Evolutionary conservation across 768 basidiomycete genomes (phyloP), one percentile per base, ranked within the genome.

Genomic region (Auricularia cornea): DNA sequence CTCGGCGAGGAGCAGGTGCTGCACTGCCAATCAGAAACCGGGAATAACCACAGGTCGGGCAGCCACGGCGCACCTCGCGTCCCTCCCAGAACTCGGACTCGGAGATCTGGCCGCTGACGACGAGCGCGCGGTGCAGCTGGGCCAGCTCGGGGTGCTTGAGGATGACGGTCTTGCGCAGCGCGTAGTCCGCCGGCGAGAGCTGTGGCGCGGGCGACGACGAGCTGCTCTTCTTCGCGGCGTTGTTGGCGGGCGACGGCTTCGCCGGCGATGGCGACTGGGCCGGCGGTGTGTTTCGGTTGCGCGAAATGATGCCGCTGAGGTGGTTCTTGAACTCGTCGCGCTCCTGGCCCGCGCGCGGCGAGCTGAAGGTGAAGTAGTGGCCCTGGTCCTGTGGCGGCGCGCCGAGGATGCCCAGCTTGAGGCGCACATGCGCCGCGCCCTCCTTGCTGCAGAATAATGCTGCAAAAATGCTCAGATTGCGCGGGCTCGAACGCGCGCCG

Each of bases 1-100:
- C 75, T 93, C 87, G 16, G 89, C 86, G 51, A 88, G 78, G 11
- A 94, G 76, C 12, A 94, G 81, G 65, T 92, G 86, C 91, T 38
- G 16, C 8, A n/a, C n/a, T n/a, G n/a, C n/a, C n/a, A n/a, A n/a
- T n/a, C n/a, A n/a, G n/a, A n/a, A n/a, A n/a, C n/a, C n/a, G n/a
- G n/a, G n/a, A n/a, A n/a, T n/a, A n/a, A n/a, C n/a, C n/a, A n/a
- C n/a, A n/a, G n/a, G n/a, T n/a, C n/a, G n/a, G 93, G 64, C 26
- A 38, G 11, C 20, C 30, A 59, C 64, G 38, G 67, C 64, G 60
- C 69, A 69, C 83, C 35, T 97, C 90, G 70, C 97, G 81, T 33
- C 94, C 93, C 65, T 94, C 94, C 97, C 97, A 98, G 73, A 98
- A 99, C 68, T 99, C 97, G 0, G 85, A 83, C 74, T 98, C 95